Evolutionary conservation across 1,284 basidiomycete species (phyloP), one percentile per base, ranked within the genome.

Genomic region (Schizophyllum amplum): DNA sequence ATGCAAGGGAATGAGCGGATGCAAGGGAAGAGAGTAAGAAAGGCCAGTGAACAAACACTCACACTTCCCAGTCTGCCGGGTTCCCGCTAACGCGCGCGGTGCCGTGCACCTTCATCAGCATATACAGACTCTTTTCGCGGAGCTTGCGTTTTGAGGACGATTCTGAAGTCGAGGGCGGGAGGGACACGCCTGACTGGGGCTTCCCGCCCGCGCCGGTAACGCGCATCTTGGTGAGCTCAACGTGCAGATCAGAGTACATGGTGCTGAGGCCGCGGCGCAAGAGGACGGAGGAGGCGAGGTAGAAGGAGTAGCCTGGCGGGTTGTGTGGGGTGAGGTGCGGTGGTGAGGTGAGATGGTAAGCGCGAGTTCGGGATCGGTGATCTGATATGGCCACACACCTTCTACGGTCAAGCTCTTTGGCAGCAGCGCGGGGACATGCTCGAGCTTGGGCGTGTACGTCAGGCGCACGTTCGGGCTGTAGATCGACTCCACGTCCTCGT

Each of bases 221-320:
- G 0, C 68, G 66, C 47, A 82, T 65, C 64, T 78, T 83, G 20
- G 72, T 74, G 25, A 87, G 69, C 46, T 75, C 74, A 33, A 91
- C 78, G 4, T 66, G 68, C 47, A 89, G 69, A 65, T 88, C 81
- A 15, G 83, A 78, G 66, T 89, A 89, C 15, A 91, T 69, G 5
- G 89, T 83, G 63, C 83, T 86, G 63, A 91, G 77, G 4, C 87
- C 85, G 61, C 87, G 87, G 22, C 85, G 77, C 23, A 90, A 70
- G 61, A 90, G 81, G 1, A 79, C 77, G 1, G 86, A 82, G 0
- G 86, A 88, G 0, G 85, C 79, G 59, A 84, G 73, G 67, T 91
- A 91, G 47, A 90, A 65, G 6, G 84, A 80, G 4, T 87, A 67
- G 25, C 88, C 87, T 89, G 59, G 25, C 22, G 51, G 25, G n/a